phyloP scores from a whole-genome alignment of 2,329 filamentous ascomycete genomes.

The Trichoderma arundinaceum region DNA sequence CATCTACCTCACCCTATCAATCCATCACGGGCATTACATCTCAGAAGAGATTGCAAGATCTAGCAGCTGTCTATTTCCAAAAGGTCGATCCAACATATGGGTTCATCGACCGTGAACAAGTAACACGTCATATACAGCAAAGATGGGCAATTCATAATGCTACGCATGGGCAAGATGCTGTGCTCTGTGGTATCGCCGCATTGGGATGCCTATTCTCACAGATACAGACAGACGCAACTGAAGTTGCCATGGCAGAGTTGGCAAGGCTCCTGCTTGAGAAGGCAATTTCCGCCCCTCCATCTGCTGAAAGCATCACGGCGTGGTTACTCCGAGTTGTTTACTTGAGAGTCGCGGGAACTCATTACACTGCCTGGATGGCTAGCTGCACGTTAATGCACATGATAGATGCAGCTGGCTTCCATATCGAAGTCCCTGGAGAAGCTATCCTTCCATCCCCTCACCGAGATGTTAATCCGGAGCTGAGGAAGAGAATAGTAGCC shows the following conservation, averaged over 20 bases:
- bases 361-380: conserved; percentile 21
- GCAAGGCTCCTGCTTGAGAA: neutral
- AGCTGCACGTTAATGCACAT: conserved; percentile 24
- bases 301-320: conserved; percentile 2
- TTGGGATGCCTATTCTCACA: conserved; percentile 17
- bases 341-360: neutral
- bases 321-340: conserved; percentile 7
- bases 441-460: neutral
- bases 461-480: neutral
- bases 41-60: neutral
- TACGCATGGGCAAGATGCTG: conserved; percentile 7
- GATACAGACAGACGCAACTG: neutral
- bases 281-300: neutral
- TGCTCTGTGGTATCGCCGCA: conserved; percentile 4
- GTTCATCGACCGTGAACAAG: conserved; percentile 4
- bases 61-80: neutral
- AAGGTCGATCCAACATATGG: conserved; percentile 9
- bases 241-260: conserved; percentile 8
- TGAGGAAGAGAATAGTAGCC: conserved; percentile 10
- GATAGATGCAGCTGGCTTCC: conserved; percentile 16
- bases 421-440: neutral
- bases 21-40: neutral
- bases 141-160: neutral
- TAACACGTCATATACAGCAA: neutral
- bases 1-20: neutral